Base-by-base conservation (phyloP, 352 stramenopile genomes). In the Globisporangium barbulae region DNA sequence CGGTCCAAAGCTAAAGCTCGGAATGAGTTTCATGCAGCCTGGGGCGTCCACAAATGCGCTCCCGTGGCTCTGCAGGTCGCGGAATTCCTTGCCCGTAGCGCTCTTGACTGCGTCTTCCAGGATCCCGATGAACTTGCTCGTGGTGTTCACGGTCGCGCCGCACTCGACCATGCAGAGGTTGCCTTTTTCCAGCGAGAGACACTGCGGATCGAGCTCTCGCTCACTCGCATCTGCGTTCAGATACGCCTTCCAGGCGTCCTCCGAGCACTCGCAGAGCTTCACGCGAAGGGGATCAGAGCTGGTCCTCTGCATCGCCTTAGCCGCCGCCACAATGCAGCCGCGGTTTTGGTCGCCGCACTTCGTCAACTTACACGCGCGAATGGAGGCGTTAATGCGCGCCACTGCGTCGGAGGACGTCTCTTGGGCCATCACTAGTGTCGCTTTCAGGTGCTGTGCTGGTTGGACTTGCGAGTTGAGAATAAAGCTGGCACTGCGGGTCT, bases 131-230 rank as follows among this genome's bases (percentile, higher is more conserved):
- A 52, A 33, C 12, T 52, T 52, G 7, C 10, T 19, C 45, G 45
- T 17, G 45, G 4, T 52, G n/a, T 8, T 17, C 12, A n/a, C 39
- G 15, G 39, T 45, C 39, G 39, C 39, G 39, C 39, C 21, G 45
- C 45, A 31, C 21, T 52, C 45, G 45, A 52, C 21, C n/a, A 52
- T 30, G 45, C 15, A 52, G 45, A 52, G 45, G 17, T 31, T 52
- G 45, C 25, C 13, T 6, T 52, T 21, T 15, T 52, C 45, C 45
- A n/a, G 31, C 21, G 8, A 13, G 8, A 52, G 45, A 52, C 21
- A 31, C 8, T 31, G 45, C 21, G 45, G 45, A 15, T 31, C 45
- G n/a, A 52, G 13, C 45, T 31, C 45, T 30, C 21, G 45, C 8
- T 52, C 45, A 31, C 21, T 53, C 22, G n/a, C 21, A 53, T 17